Base-by-base conservation (phyloP, 176 grass and related monocot genomes). In the Canna indica region DNA sequence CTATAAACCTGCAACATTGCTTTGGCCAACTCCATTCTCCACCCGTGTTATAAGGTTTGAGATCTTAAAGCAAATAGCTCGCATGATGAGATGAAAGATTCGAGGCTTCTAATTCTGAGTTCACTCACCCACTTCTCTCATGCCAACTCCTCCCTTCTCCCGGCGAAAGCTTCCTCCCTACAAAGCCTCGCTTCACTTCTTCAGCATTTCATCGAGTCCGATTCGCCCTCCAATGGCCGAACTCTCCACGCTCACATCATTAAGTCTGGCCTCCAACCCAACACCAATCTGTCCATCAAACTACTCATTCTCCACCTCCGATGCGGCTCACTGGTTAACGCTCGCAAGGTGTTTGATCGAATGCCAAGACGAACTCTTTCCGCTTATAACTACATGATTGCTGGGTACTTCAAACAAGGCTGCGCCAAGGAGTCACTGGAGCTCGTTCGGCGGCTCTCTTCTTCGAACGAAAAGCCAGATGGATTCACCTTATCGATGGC, bases 401-500 rank as follows among this genome's bases (percentile, higher is more conserved):
- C 83, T 15, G 93, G 93, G 0, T 96, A 91, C 82, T 89, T 85
- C 71, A 85, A 80, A 2, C 57, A 70, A 35, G 93, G 93, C 0
- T 17, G 50, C 18, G 76, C 78, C 0, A n/a, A 30, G 38, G 83
- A 91, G 76, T 81, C 88, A 4, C 76, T 91, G 13, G 45, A 53
- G 14, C 18, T 91, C 41, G 36, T 91, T n/a, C 59, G 93, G 45
- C 71, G 74, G 59, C 79, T 96, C 24, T 78, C 82, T 5, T 73
- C 69, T 52, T 52, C 50, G 64, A 85, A 77, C 32, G 77, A 50
- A 22, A 77, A 81, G 38, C 62, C 83, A 7, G 88, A 96, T 57
- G 63, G 74, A 14, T 87, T 96, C 74, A 75, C 81, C 14, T 79
- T 96, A 1, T 96, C 86, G 54, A 96, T 96, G 88, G 92, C 81